Percentiles rank a stretch among this genome's conserved stretches.
phyloP scores from a whole-genome alignment of 148 eudicot genomes.

The Rhododendron kiyosumense region DNA sequence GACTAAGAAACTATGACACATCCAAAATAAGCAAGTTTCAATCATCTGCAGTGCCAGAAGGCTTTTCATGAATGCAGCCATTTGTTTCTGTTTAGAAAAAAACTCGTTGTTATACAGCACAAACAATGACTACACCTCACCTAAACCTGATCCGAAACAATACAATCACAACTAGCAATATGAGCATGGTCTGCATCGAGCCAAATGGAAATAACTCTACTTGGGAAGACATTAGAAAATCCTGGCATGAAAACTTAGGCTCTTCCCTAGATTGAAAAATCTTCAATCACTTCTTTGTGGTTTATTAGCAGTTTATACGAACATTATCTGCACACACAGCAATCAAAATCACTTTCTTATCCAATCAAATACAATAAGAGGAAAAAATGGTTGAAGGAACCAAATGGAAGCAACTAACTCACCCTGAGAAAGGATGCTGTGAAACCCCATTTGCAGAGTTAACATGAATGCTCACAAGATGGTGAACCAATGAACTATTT shows the following conservation, averaged over 20 bases:
- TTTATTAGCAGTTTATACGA: neutral
- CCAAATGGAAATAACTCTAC: neutral
- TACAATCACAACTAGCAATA: neutral
- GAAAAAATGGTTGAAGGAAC: neutral
- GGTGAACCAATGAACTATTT: neutral
- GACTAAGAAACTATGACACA: neutral
- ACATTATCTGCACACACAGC: conserved; percentile 1
- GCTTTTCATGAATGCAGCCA: too few relatives aligned
- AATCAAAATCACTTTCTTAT: neutral
- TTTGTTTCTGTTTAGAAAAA: neutral
- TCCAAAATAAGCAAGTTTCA: neutral
- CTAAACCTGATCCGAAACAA: neutral
- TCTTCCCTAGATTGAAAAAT: conserved; percentile 1
- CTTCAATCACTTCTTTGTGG: neutral
- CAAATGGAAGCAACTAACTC: conserved; percentile 8
- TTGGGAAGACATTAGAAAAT: neutral
- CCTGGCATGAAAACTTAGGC: neutral
- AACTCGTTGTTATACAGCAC: neutral
- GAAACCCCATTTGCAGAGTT: neutral
- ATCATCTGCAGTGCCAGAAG: too few relatives aligned
- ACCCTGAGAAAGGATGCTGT: conserved; percentile 5
- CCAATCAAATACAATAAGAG: neutral
- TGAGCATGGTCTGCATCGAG: neutral
- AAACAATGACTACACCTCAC: neutral
- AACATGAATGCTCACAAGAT: neutral